Evolutionary conservation across 768 basidiomycete genomes (phyloP).

Genomic region (Tubosaeta sp.): DNA sequence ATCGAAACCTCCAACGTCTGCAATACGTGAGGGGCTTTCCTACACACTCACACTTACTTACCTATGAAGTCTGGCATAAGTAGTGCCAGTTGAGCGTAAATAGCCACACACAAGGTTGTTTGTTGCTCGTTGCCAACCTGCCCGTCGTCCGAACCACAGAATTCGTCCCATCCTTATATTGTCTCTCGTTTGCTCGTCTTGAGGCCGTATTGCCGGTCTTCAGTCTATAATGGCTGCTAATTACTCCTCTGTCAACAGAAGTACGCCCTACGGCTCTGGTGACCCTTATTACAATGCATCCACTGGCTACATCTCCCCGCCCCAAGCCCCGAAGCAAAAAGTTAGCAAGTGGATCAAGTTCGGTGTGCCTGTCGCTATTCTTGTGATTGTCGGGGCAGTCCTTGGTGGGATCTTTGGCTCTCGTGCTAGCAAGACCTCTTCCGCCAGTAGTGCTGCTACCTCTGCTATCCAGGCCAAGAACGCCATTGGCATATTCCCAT

Average conservation of each 20-base stretch:
- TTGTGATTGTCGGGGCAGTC: constrained; percentile 63
- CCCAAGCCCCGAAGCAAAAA: constrained; percentile 43
- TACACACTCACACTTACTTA: not conserved
- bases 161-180: constrained; percentile 11
- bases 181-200: constrained; percentile 21
- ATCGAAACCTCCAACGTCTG: constrained; percentile 39
- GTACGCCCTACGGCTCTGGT: constrained; percentile 52
- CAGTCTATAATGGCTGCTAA: constrained; percentile 36
- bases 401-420: constrained; percentile 80
- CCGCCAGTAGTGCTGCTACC: constrained; percentile 36
- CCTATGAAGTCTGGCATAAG: constrained; percentile 31
- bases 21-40: not conserved
- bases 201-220: constrained; percentile 13
- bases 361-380: constrained; percentile 60
- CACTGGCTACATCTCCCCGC: constrained; percentile 62
- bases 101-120: not conserved
- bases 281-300: constrained; percentile 70
- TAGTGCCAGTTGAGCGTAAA: not conserved
- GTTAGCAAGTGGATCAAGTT: constrained; percentile 72
- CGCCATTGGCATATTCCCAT: constrained; percentile 64
- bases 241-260: constrained; percentile 33
- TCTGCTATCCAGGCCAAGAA: constrained; percentile 57
- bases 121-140: not conserved
- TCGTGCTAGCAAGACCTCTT: constrained; percentile 41
- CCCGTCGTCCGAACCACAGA: constrained; percentile 5